Percentiles rank a stretch among this genome's conserved stretches.
Conservation (phyloP, 108 stramenopile species). For the Cyclostephanos tholiformis region DNA sequence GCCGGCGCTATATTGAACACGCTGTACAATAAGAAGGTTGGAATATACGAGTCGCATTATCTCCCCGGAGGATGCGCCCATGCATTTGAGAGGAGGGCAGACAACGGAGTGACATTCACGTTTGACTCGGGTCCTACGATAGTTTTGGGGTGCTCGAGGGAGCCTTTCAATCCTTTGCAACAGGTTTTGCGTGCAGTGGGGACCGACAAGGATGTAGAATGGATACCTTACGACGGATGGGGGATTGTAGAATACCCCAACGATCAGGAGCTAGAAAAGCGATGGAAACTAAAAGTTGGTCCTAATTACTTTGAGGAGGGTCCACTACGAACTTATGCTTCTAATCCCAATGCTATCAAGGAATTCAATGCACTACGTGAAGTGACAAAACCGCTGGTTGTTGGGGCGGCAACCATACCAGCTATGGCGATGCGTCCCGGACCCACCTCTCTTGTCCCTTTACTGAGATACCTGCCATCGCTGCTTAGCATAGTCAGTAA, state of each 20-base stretch:
- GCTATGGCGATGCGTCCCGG: conserved; percentile 88
- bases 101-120: conserved; percentile 53
- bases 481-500: conserved; percentile 62
- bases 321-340: conserved; percentile 70
- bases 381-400: conserved; percentile 59
- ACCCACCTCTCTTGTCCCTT: conserved; percentile 58
- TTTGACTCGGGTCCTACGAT: conserved; percentile 95
- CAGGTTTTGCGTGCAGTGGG: conserved; percentile 87
- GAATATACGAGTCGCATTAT: conserved; percentile 90
- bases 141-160: conserved; percentile 73
- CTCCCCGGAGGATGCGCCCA: conserved; percentile 91
- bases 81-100: conserved; percentile 71
- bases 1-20: conserved; percentile 87
- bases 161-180: conserved; percentile 81
- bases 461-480: conserved; percentile 72
- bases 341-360: conserved; percentile 46
- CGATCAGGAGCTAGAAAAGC: conserved; percentile 31
- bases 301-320: conserved; percentile 73
- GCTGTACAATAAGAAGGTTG: conserved; percentile 81
- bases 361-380: conserved; percentile 73
- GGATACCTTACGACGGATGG: conserved; percentile 92
- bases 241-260: conserved; percentile 86
- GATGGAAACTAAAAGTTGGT: conserved; percentile 88
- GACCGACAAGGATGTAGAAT: conserved; percentile 73
- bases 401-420: conserved; percentile 70